A percentile compares a stretch with the other conserved stretches of the same genome.
Conservation (phyloP, 1,284 basidiomycete species). For the Takashimella koratensis region DNA sequence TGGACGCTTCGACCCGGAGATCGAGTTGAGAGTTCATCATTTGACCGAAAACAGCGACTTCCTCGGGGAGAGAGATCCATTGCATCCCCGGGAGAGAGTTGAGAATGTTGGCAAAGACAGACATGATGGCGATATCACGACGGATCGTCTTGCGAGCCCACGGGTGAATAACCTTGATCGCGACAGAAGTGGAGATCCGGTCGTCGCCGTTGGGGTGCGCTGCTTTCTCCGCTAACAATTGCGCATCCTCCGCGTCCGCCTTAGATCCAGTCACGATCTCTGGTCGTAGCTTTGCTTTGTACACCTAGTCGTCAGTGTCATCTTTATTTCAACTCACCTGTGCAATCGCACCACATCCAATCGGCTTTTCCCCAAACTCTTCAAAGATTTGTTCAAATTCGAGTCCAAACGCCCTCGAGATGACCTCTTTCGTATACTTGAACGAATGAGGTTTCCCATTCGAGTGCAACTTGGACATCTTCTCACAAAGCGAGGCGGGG, state of each 20-base stretch:
- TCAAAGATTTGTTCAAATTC: constrained; percentile 89
- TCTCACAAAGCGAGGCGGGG: constrained; percentile 82
- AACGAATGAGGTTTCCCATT: constrained; percentile 80
- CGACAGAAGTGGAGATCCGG: constrained; percentile 72
- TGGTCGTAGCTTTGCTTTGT: constrained; percentile 75
- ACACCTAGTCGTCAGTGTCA: constrained; percentile 57
- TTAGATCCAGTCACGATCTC: constrained; percentile 65
- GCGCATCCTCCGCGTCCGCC: constrained; percentile 16
- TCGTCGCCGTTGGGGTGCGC: constrained; percentile 11
- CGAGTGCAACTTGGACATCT: constrained; percentile 84
- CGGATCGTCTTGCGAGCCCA: constrained; percentile 73
- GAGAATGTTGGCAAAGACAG: constrained; percentile 79
- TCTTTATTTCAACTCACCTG: constrained; percentile 59
- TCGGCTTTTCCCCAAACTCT: constrained; percentile 78
- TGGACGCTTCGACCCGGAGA: constrained; percentile 83
- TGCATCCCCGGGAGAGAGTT: constrained; percentile 86
- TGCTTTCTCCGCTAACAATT: constrained; percentile 44
- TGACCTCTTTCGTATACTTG: constrained; percentile 72
- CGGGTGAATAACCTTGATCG: constrained; percentile 95
- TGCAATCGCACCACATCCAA: constrained; percentile 97
- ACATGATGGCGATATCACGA: constrained; percentile 82
- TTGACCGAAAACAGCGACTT: constrained; percentile 88
- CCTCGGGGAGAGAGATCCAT: constrained; percentile 95
- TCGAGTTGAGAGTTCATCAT: constrained; percentile 98
- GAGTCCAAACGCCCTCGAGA: constrained; percentile 78